Percentiles rank a stretch among this genome's conserved stretches.
phyloP scores from a whole-genome alignment of 2,329 filamentous ascomycete species.

The Talaromyces islandicus region DNA sequence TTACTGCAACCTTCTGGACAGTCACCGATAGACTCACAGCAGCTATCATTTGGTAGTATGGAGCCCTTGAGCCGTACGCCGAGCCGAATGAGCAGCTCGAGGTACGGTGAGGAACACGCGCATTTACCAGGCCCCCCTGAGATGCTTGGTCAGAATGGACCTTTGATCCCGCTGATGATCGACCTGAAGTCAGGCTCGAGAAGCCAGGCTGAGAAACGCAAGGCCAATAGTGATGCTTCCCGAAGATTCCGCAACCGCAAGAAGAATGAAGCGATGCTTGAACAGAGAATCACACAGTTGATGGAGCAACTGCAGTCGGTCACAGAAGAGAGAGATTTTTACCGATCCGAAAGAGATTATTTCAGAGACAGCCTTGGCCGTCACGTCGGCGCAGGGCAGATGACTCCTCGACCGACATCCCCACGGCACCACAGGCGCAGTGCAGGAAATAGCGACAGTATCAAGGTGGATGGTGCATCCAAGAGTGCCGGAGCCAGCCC shows the following conservation, averaged over 20 bases:
- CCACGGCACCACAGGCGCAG: conserved; percentile 17
- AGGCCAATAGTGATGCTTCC: conserved; percentile 38
- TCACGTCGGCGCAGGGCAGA: conserved; percentile 18
- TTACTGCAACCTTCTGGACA: conserved; percentile 16
- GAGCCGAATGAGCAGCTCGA: conserved; percentile 17
- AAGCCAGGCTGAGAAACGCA: conserved; percentile 36
- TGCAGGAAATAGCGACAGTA: conserved; percentile 7
- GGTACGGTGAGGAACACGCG: conserved; percentile 15
- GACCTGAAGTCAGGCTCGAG: conserved; percentile 37
- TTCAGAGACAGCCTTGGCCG: conserved; percentile 30
- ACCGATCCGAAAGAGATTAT: conserved; percentile 35
- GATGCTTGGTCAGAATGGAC: conserved; percentile 9
- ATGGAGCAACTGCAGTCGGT: conserved; percentile 29
- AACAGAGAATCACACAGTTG: conserved; percentile 30
- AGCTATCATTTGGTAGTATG: conserved; percentile 18
- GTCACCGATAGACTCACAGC: conserved; percentile 13
- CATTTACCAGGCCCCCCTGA: not conserved
- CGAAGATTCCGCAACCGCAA: conserved; percentile 37
- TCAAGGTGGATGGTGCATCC: not conserved
- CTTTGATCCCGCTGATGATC: conserved; percentile 32
- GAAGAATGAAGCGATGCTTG: conserved; percentile 34
- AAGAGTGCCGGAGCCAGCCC: not conserved
- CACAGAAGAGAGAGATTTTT: conserved; percentile 31
- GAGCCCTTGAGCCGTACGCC: conserved; percentile 22
- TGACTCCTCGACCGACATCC: conserved; percentile 26